These are phyloP conservation scores for Boletus coccyginus DNA, from an alignment of 768 basidiomycete genomes.

Conservation along the genomic window DNA sequence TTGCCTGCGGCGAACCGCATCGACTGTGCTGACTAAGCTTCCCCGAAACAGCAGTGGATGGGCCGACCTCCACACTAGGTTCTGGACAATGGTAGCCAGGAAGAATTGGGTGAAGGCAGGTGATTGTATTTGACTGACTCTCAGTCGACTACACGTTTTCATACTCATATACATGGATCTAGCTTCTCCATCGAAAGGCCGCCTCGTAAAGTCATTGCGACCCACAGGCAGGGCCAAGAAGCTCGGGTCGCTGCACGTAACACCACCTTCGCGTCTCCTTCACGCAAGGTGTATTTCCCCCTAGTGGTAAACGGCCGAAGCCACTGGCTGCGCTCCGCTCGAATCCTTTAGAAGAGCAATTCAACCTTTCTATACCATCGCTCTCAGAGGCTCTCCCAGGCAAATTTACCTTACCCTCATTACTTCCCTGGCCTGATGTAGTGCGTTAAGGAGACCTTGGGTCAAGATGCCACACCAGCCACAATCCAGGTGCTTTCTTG, in stretches of 20 bases:
- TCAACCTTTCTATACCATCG: conserved; percentile 32
- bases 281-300: conserved; percentile 16
- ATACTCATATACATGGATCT: background rate
- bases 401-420: conserved; percentile 63
- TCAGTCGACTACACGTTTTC: background rate
- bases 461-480: conserved; percentile 57
- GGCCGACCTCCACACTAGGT: background rate
- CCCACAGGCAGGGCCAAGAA: conserved; percentile 25
- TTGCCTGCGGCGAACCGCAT: no score
- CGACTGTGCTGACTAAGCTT: no score
- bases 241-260: conserved; percentile 26
- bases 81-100: conserved; percentile 5
- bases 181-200: conserved; percentile 25
- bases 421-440: conserved; percentile 63
- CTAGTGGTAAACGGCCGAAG: conserved; percentile 12
- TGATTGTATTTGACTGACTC: conserved; percentile 2
- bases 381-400: conserved; percentile 31
- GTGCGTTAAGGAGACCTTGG: conserved; percentile 57
- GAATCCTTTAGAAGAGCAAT: conserved; percentile 35
- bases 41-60: no score
- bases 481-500: conserved; percentile 78
- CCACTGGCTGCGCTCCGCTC: background rate
- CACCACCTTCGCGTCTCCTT: conserved; percentile 18
- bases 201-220: conserved; percentile 29
- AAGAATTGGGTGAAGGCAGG: conserved; percentile 12